These are phyloP conservation scores for Trichoderma breve DNA, from an alignment of 2,329 filamentous ascomycete species.

Conservation along the genomic window DNA sequence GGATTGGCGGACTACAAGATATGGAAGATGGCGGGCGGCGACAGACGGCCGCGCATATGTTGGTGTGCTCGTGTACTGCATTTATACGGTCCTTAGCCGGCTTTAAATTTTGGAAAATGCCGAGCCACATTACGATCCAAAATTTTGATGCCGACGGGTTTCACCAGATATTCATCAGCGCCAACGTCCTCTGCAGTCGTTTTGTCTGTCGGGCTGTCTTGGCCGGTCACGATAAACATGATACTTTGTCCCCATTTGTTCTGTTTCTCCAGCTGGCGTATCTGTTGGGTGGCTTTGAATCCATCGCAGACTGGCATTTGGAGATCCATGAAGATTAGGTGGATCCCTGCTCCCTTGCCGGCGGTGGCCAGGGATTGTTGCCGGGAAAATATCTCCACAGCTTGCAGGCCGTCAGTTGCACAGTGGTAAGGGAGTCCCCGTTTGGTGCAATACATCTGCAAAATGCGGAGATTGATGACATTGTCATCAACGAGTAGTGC, in stretches of 20 bases:
- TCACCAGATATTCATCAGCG: not conserved
- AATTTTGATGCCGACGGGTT: not conserved
- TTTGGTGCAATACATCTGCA: conserved; percentile 4
- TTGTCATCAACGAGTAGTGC: not conserved
- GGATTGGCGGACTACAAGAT: not conserved
- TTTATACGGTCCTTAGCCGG: not conserved
- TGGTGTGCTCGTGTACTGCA: not conserved
- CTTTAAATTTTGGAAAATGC: not conserved
- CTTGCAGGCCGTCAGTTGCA: not conserved
- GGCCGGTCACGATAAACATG: not conserved
- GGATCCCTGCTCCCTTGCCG: not conserved
- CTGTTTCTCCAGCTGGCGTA: not conserved
- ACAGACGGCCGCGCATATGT: not conserved
- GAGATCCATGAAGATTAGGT: not conserved
- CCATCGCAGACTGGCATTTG: not conserved
- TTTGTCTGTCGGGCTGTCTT: not conserved
- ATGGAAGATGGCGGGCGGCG: not conserved
- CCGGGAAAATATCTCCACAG: not conserved
- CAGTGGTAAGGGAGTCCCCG: not conserved
- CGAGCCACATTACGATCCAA: not conserved
- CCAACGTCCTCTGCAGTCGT: not conserved
- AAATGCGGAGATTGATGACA: not conserved
- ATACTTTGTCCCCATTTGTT: not conserved
- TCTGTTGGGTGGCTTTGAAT: not conserved
- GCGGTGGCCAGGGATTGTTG: not conserved